Evolutionary conservation across 1,284 basidiomycete species (phyloP), one percentile per base, ranked within the genome.

Genomic region (Trametes pubescens): DNA sequence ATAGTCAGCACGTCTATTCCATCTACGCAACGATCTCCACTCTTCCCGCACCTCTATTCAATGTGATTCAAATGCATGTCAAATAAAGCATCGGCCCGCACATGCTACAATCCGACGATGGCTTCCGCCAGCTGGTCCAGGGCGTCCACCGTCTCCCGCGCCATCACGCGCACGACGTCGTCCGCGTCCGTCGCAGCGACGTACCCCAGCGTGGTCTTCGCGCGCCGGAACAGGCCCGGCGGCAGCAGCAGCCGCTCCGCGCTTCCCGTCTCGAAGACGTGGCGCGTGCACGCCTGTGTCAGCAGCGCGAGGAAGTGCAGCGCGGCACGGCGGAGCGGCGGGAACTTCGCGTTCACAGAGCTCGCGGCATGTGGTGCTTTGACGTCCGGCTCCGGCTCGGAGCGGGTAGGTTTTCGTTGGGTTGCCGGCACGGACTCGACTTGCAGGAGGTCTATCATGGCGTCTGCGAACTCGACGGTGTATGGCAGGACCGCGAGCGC

Each of bases 251-350:
- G 43, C 16, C 59, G 65, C 4, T 64, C 61, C 16, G 55, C 60
- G 57, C 51, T 59, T 49, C 61, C 72, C 4, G 77, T 76, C 14
- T 86, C 82, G 64, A 89, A 84, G 6, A 82, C 72, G 22, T 83
- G 80, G 29, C 75, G 75, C 0, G 79, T 86, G 35, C 81, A 81
- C 51, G 86, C 82, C 21, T 83, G 81, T 24, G 93, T 75, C 40
- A 95, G 79, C 22, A 89, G 75, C 1, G 87, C 82, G 40, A 96
- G 81, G 74, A 96, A 90, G 70, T 94, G 88, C 37, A 96, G 74
- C 0, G 93, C 94, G 1, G 93, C 89, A 38, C 95, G 88, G 35
- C 95, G 86, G 8, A 97, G 80, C 0, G 93, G 85, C 0, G 95
- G 92, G 51, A 93, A 84, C 72, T 89, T 93, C 0, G 89, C 71